These are phyloP conservation scores for Penicillium psychrosexuale DNA, from an alignment of 2,329 filamentous ascomycete genomes.

Conservation along the genomic window DNA sequence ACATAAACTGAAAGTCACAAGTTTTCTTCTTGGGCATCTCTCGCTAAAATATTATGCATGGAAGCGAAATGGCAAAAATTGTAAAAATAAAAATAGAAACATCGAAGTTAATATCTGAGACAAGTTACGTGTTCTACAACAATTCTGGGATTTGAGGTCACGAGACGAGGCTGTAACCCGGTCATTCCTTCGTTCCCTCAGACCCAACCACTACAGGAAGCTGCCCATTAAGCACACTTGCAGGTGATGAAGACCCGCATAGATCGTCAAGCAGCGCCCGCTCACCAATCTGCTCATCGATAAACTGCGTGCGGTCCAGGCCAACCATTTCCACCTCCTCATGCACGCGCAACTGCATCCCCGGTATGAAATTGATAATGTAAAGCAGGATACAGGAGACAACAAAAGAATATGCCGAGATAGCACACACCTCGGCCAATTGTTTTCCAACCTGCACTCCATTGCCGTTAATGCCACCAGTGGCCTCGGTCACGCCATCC, in stretches of 20 bases:
- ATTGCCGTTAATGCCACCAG: conserved; percentile 55
- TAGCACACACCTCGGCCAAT: conserved; percentile 55
- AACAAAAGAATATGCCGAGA: conserved; percentile 53
- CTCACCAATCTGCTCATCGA: conserved; percentile 56
- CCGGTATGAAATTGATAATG: conserved; percentile 54
- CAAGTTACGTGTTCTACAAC: not conserved
- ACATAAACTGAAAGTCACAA: not conserved
- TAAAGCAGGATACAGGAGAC: conserved; percentile 53
- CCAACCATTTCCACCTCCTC: conserved; percentile 57
- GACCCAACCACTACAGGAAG: not conserved
- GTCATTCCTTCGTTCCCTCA: not conserved
- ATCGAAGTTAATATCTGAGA: not conserved
- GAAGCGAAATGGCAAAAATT: not conserved
- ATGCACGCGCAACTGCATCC: conserved; percentile 53
- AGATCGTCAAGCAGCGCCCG: conserved; percentile 41
- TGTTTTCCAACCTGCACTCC: conserved; percentile 56
- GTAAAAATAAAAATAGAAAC: not conserved
- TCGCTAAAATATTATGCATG: not conserved
- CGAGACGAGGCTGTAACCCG: not conserved
- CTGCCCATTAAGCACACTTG: conserved; percentile 12
- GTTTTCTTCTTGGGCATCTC: not conserved
- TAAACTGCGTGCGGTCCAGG: conserved; percentile 55
- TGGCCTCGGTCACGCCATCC: conserved; percentile 48
- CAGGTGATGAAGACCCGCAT: conserved; percentile 9
- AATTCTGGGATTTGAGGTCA: not conserved